A percentile compares a stretch with the other conserved stretches of the same genome.
Evolutionary conservation across 495 filamentous ascomycete genomes (phyloP).

Genomic region (Penicillium coprophilum): DNA sequence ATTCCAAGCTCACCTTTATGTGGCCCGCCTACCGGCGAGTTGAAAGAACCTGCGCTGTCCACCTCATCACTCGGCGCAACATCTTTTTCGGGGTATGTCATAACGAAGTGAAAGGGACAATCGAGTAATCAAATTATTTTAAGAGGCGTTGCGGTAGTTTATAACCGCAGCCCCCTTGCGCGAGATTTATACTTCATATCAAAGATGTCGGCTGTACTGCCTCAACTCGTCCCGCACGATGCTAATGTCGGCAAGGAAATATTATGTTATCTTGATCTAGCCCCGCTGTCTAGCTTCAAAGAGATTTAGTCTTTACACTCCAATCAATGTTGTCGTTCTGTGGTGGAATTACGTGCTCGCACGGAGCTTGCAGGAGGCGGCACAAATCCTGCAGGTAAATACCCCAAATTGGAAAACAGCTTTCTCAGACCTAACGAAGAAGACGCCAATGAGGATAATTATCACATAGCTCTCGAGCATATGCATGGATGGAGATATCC

Average conservation of each 20-base stretch:
- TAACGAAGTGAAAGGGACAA: neutral
- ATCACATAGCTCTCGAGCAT: too few relatives aligned
- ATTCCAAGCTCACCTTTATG: constrained; percentile 27
- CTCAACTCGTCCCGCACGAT: constrained; percentile 15
- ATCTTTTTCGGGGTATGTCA: constrained; percentile 25
- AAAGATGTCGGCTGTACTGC: constrained; percentile 5
- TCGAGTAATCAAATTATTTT: neutral
- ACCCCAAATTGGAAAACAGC: neutral
- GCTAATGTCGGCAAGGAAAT: constrained; percentile 16
- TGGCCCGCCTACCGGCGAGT: constrained; percentile 7
- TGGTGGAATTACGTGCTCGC: constrained; percentile 42
- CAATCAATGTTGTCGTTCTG: constrained; percentile 32
- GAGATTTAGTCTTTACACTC: neutral
- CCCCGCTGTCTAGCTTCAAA: constrained; percentile 1
- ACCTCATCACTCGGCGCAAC: constrained; percentile 24
- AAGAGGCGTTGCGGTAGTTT: neutral
- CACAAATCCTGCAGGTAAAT: neutral
- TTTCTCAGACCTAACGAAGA: neutral
- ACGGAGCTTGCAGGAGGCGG: constrained; percentile 21
- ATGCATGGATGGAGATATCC: neutral
- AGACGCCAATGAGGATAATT: neutral
- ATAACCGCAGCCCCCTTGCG: constrained; percentile 1
- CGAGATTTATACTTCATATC: constrained; percentile 9
- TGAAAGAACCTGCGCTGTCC: constrained; percentile 4
- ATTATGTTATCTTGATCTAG: neutral